Evolutionary conservation across 257 asterid genomes (phyloP).

Genomic region (Anisodus tanguticus): DNA sequence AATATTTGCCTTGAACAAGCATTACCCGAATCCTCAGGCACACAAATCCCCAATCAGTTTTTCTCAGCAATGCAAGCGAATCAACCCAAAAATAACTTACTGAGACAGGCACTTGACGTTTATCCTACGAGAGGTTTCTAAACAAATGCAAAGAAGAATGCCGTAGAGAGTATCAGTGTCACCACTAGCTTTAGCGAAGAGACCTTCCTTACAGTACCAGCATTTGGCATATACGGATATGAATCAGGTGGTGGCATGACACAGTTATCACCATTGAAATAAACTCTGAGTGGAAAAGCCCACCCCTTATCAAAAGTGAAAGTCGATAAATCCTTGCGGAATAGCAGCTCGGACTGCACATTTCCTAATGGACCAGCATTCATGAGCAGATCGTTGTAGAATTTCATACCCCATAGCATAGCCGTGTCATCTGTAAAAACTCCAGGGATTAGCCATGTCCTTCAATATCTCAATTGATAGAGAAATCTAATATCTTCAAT

Average conservation of each 20-base stretch:
- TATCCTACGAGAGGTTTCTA: constrained; percentile 1
- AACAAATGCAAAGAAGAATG: constrained; percentile 22
- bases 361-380: constrained; percentile 44
- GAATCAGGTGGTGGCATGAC: constrained; percentile 46
- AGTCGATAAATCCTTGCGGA: constrained; percentile 34
- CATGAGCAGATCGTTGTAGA: constrained; percentile 42
- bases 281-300: constrained; percentile 39
- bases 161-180: background rate
- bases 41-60: background rate
- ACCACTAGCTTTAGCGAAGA: background rate
- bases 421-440: constrained; percentile 41
- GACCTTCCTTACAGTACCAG: background rate
- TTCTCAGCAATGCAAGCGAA: background rate
- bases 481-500: background rate
- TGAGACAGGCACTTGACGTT: background rate
- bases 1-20: background rate
- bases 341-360: constrained; percentile 41
- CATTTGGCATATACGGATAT: constrained; percentile 39
- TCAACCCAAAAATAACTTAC: constrained; percentile 3
- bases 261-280: constrained; percentile 44
- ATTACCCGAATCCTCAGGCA: background rate
- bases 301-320: constrained; percentile 43
- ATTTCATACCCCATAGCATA: constrained; percentile 44
- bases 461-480: background rate
- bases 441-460: background rate